Base-by-base conservation (phyloP, 2,329 filamentous ascomycete genomes). In the Calonectria pseudoturangicola region DNA sequence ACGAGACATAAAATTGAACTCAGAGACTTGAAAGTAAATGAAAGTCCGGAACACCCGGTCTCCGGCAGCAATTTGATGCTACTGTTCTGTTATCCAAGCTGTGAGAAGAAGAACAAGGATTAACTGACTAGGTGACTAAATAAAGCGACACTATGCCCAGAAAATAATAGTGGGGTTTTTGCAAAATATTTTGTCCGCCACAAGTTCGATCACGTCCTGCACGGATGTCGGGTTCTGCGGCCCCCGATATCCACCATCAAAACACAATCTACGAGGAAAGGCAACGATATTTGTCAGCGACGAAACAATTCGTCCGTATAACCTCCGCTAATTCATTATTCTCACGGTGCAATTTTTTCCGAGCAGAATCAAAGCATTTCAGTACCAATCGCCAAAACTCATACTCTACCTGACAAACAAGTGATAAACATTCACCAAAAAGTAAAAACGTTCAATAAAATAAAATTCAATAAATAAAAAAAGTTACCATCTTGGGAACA, bases 161-260 rank as follows among this genome's bases (percentile, higher is more conserved):
- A 21, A n/a, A 6, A 18, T 21, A 18, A 18, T 45, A n/a, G 41
- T n/a, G 16, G 27, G n/a, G n/a, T 54, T 3, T 2, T 12, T 30
- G 15, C 28, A 4, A 0, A 16, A 16, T 54, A n/a, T 54, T 54
- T 54, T 54, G 50, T 54, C 50, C n/a, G 13, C 50, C 4, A 3
- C 3, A 15, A 12, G 18, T 8, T 6, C 4, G 9, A 16, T 9
- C 50, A 27, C 18, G 6, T 51, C 8, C 21, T 30, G 4, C 2
- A 13, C 27, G 50, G 50, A 27, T 16, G 30, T 54, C 50, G 50
- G 50, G 50, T 54, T 54, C 28, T 33, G 18, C 50, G 50, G 50
- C 28, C 50, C 27, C 50, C 50, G 50, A 54, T n/a, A 10, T 30
- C 16, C 10, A 27, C 15, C 10, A 18, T 3, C 9, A 30, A 16